Conservation (phyloP, 83 land plant genomes). For the Thuja plicata region DNA sequence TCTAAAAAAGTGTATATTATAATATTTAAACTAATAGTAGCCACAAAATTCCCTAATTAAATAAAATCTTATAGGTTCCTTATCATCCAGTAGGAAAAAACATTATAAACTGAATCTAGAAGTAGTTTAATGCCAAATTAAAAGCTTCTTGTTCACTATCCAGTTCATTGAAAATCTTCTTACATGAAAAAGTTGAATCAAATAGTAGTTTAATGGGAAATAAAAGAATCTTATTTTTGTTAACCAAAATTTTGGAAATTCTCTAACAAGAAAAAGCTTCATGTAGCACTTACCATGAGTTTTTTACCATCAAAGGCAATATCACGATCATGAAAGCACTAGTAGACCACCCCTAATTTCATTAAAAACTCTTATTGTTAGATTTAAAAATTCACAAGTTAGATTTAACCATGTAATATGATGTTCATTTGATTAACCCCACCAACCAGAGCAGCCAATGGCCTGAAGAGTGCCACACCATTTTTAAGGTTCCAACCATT, state of each 20-base stretch:
- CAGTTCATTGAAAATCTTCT: neutral
- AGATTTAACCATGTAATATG: no score
- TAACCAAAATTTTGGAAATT: neutral
- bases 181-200: neutral
- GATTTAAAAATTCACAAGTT: no score
- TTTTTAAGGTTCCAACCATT: no score
- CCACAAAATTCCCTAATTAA: neutral
- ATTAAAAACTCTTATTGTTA: slow-evolving; percentile 92
- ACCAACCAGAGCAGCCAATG: no score
- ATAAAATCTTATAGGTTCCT: neutral
- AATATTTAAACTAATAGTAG: neutral
- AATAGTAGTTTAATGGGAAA: neutral
- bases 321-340: slow-evolving; percentile 99
- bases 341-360: slow-evolving; percentile 82
- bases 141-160: neutral
- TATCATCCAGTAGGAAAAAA: neutral
- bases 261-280: neutral
- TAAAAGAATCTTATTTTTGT: neutral
- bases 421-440: no score
- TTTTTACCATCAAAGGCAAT: slow-evolving; percentile 95
- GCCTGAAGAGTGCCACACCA: no score
- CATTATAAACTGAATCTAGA: neutral
- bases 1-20: no score
- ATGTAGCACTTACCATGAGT: slow-evolving; percentile 51
- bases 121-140: neutral